These are phyloP conservation scores for Hygrophorus pudorinus DNA, from an alignment of 768 basidiomycete genomes.

Conservation along the genomic window DNA sequence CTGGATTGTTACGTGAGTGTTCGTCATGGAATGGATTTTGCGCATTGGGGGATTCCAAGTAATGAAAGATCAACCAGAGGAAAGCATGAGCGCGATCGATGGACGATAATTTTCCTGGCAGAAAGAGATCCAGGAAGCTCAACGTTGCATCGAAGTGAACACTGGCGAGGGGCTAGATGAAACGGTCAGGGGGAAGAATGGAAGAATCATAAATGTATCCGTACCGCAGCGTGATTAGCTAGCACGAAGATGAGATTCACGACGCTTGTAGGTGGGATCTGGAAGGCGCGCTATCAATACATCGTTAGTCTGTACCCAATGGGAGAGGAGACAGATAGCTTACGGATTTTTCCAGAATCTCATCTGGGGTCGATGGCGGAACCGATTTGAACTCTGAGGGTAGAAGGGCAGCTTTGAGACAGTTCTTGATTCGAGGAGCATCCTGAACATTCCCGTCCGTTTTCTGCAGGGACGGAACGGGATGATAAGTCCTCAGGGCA, in stretches of 20 bases:
- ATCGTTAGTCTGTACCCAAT: constrained; percentile 17
- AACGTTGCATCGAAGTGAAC: constrained; percentile 66
- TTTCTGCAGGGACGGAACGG: constrained; percentile 83
- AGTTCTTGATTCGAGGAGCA: constrained; percentile 89
- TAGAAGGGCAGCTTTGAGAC: constrained; percentile 53
- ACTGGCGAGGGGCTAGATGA: constrained; percentile 41
- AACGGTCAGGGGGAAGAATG: constrained; percentile 4
- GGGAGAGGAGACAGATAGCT: background rate
- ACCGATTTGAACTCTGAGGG: constrained; percentile 55
- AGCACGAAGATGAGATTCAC: constrained; percentile 83
- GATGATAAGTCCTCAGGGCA: constrained; percentile 80
- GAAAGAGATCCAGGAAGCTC: constrained; percentile 79
- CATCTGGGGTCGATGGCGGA: constrained; percentile 65
- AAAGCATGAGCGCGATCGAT: constrained; percentile 68
- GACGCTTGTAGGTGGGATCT: constrained; percentile 76
- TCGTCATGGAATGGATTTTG: constrained; percentile 30
- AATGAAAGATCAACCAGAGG: constrained; percentile 75
- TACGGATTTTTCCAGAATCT: constrained; percentile 30
- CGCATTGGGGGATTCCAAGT: constrained; percentile 41
- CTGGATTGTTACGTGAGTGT: constrained; percentile 31
- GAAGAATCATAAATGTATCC: constrained; percentile 20
- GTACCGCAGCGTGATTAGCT: constrained; percentile 68
- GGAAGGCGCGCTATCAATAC: constrained; percentile 41
- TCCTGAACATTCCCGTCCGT: constrained; percentile 84
- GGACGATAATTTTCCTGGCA: constrained; percentile 63